Conservation (phyloP, 2,329 filamentous ascomycete species). For the Hymenoscyphus fructigenus region DNA sequence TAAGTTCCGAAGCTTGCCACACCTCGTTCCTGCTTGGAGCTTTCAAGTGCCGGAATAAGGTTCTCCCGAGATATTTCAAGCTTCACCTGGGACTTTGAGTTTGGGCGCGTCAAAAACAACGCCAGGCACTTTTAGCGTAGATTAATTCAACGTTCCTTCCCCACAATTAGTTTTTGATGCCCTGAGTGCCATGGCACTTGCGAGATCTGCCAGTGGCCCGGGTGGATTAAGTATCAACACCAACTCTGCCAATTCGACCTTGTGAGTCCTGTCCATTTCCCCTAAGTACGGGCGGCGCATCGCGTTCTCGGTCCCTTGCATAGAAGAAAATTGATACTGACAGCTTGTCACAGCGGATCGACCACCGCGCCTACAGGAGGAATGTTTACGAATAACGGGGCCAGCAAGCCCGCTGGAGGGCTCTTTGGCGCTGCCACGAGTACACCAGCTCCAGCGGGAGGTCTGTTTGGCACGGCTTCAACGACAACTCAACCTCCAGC, state of each 20-base stretch:
- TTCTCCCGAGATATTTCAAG: background rate
- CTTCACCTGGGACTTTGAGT: background rate
- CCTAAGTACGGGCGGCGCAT: background rate
- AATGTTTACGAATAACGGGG: constrained; percentile 35
- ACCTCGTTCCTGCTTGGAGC: background rate
- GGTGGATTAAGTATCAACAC: constrained; percentile 65
- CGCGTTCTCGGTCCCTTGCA: constrained; percentile 30
- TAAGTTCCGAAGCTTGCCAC: constrained; percentile 5
- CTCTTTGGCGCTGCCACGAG: constrained; percentile 32
- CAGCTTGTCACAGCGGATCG: constrained; percentile 30
- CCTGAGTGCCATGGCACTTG: constrained; percentile 35
- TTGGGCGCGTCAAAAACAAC: background rate
- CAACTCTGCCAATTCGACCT: constrained; percentile 56
- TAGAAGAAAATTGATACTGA: constrained; percentile 18
- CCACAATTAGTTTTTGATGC: constrained; percentile 5
- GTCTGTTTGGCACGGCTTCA: constrained; percentile 33
- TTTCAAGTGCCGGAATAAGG: background rate
- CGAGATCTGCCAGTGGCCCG: constrained; percentile 59
- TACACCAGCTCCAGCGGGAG: constrained; percentile 22
- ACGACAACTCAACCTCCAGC: constrained; percentile 19
- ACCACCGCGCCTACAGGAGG: constrained; percentile 30
- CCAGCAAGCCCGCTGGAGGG: constrained; percentile 32
- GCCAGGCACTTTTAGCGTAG: background rate
- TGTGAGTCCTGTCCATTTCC: constrained; percentile 41
- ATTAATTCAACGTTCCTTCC: background rate